Evolutionary conservation across 441 rosid genomes (phyloP), one percentile per base, ranked within the genome.

Genomic region (Adansonia madagascariensis): DNA sequence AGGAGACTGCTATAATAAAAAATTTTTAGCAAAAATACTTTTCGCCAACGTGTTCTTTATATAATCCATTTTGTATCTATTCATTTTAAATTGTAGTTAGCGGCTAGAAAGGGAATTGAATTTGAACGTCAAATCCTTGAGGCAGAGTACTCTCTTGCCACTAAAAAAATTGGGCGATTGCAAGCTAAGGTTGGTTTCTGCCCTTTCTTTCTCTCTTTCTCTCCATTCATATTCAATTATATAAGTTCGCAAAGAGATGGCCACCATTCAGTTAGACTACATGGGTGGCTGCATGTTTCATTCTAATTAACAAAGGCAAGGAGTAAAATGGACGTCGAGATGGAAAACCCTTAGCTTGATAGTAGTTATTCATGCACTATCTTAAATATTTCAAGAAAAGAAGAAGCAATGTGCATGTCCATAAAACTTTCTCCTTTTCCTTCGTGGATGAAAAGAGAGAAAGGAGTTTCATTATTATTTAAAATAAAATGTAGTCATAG

Each of bases 121-220:
- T 89, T 90, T 78, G 97, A 87, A 74, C 86, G 80, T 70, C 94
- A 92, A 83, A 85, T 92, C 80, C 95, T 94, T 66, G 93, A 94
- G 79, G 93, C 91, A 14, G 97, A 95, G 85, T 83, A 82, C 84
- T 86, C 92, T 71, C 85, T 90, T 80, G 76, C 91, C 47, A 79
- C 86, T 81, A 95, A 92, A 81, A 95, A 94, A 82, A 87, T 91
- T 73, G 83, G 78, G 69, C 80, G 81, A 61, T 82, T 89, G 84
- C 91, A 90, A 82, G 91, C 88, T 70, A 91, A 91, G 98, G 99
- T 94, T 80, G 71, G 90, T 76, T 79, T 69, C 81, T 2, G 3
- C 35, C 35, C 14, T 35, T 59, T 62, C 53, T 80, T 75, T 24
- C 47, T 62, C 15, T 62, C 31, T 20, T 3, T 8, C 44, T 7